A percentile compares a stretch with the other conserved stretches of the same genome.
phyloP scores from a whole-genome alignment of 208 protist genomes.

The Crithidia expoeki region DNA sequence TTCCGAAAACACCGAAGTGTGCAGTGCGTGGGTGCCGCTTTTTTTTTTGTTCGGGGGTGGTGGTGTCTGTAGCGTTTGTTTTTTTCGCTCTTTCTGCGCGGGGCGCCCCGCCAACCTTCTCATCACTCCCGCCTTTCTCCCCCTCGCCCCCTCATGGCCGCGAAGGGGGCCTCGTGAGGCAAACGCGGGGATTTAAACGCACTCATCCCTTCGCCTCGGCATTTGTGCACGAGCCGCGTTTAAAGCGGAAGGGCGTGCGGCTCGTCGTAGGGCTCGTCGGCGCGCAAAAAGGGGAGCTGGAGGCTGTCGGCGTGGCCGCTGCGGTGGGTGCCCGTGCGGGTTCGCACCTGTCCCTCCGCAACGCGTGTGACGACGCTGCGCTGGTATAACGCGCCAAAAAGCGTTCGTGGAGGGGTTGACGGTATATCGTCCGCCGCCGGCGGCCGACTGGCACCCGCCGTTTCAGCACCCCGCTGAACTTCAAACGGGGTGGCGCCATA shows the following conservation, averaged over 20 bases:
- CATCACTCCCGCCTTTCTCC: neutral
- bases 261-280: slow-evolving; percentile 38
- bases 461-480: slow-evolving; percentile 15
- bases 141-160: too few relatives aligned
- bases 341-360: slow-evolving; percentile 32
- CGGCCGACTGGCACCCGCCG: neutral
- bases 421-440: neutral
- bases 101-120: neutral
- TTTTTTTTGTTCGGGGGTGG: slow-evolving; percentile 14
- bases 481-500: slow-evolving; percentile 32
- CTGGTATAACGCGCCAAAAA: slow-evolving; percentile 57
- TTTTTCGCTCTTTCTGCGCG: neutral
- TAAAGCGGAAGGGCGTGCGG: slow-evolving; percentile 1
- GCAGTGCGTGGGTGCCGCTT: too few relatives aligned
- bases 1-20: slow-evolving; percentile 23
- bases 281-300: slow-evolving; percentile 62
- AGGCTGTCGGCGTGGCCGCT: slow-evolving; percentile 11
- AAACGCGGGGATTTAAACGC: too few relatives aligned
- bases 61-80: neutral
- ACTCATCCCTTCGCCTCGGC: neutral
- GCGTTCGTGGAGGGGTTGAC: slow-evolving; percentile 16
- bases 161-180: too few relatives aligned
- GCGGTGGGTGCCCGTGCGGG: slow-evolving; percentile 27
- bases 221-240: neutral
- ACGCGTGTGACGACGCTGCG: slow-evolving; percentile 28